These are phyloP conservation scores for Thelephora terrestris DNA, from an alignment of 1,284 basidiomycete species.

Conservation along the genomic window DNA sequence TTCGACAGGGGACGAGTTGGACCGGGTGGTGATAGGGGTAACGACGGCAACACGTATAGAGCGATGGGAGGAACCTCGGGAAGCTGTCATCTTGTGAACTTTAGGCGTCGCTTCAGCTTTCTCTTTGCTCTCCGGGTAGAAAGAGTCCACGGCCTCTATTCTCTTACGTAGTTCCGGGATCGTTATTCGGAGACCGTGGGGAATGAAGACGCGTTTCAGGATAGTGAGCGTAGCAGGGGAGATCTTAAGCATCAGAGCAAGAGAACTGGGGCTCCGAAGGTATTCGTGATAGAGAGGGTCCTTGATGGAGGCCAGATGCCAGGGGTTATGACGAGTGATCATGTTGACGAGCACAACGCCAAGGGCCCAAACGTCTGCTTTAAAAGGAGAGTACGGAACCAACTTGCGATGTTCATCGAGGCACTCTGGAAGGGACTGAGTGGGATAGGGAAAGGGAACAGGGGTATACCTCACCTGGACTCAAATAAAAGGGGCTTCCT, in stretches of 20 bases:
- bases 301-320: constrained; percentile 63
- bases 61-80: background rate
- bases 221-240: constrained; percentile 47
- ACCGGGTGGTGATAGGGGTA: no score
- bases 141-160: constrained; percentile 13
- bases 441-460: background rate
- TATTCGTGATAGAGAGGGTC: constrained; percentile 60
- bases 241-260: constrained; percentile 67
- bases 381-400: constrained; percentile 52
- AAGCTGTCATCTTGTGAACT: background rate
- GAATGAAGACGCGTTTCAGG: constrained; percentile 51
- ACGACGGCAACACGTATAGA: background rate
- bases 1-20: no score
- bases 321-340: constrained; percentile 79
- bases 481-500: constrained; percentile 48
- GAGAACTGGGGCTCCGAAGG: constrained; percentile 46
- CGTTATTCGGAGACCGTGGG: constrained; percentile 44
- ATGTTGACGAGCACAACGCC: constrained; percentile 51
- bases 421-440: constrained; percentile 16
- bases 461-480: constrained; percentile 32
- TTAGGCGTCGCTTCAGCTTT: no score
- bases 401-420: constrained; percentile 14
- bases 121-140: constrained; percentile 11
- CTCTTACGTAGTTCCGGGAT: constrained; percentile 48
- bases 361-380: constrained; percentile 88